phyloP scores from a whole-genome alignment of 257 asterid genomes.

The Nicotiana benthamiana region DNA sequence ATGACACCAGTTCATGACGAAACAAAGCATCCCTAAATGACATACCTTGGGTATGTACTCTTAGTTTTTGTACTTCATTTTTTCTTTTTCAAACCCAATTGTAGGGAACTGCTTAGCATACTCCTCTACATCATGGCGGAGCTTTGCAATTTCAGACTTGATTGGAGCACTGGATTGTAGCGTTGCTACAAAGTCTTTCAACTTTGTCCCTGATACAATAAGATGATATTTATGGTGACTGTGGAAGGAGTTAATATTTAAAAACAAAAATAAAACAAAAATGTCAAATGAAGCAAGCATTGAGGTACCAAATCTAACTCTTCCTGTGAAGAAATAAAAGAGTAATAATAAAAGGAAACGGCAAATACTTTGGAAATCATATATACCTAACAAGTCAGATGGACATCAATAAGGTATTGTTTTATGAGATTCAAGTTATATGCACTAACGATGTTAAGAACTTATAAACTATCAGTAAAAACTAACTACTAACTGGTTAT shows the following conservation, averaged over 20 bases:
- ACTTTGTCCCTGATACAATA: conserved; percentile 51
- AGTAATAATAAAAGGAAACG: neutral
- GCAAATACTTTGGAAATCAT: neutral
- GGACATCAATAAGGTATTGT: neutral
- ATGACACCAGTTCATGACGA: neutral
- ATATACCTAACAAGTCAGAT: neutral
- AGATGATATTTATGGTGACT: neutral
- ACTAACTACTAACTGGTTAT: neutral
- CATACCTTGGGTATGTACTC: neutral
- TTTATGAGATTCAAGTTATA: neutral
- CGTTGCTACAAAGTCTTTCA: conserved; percentile 82
- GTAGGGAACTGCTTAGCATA: conserved; percentile 89
- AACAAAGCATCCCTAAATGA: neutral
- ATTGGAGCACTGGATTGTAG: conserved; percentile 44
- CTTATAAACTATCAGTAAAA: neutral
- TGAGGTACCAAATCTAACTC: neutral
- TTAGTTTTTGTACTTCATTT: conserved; percentile 75
- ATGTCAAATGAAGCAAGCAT: neutral
- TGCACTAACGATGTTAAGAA: neutral
- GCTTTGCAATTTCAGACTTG: conserved; percentile 52
- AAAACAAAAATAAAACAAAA: neutral
- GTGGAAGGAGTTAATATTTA: neutral
- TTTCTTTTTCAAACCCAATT: conserved; percentile 74
- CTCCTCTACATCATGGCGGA: conserved; percentile 67
- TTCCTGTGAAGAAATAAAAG: neutral